Conservation (phyloP, 441 rosid genomes). For the Gossypium trilobum region DNA sequence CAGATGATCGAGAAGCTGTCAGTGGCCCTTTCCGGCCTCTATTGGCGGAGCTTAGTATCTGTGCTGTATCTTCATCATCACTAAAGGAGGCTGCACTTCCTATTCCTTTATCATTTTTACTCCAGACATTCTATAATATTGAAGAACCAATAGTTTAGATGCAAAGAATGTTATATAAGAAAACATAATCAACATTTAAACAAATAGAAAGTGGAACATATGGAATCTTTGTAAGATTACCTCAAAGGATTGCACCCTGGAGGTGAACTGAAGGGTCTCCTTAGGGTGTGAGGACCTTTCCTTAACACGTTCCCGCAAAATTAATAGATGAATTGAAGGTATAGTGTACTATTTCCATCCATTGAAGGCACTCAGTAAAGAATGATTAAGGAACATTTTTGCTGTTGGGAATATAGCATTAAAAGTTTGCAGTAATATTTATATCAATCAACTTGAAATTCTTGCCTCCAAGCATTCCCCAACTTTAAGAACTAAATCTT, state of each 20-base stretch:
- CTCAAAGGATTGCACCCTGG: constrained; percentile 37
- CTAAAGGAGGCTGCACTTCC: constrained; percentile 66
- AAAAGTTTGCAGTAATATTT: constrained; percentile 1
- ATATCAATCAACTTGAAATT: constrained; percentile 12
- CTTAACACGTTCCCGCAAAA: constrained; percentile 68
- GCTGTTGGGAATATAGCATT: neutral
- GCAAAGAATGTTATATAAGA: constrained; percentile 6
- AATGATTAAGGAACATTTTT: neutral
- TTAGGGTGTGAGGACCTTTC: constrained; percentile 55
- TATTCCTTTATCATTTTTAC: constrained; percentile 38
- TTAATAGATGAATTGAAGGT: constrained; percentile 7
- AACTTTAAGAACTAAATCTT: constrained; percentile 77
- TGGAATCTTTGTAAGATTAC: neutral
- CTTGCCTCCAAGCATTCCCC: constrained; percentile 94
- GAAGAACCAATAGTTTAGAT: constrained; percentile 21
- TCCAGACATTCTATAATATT: constrained; percentile 41
- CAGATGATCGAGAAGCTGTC: constrained; percentile 39
- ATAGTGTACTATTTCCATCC: neutral
- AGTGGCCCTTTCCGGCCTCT: constrained; percentile 56
- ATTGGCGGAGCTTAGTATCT: constrained; percentile 37
- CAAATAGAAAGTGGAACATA: constrained; percentile 9
- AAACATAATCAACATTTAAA: neutral
- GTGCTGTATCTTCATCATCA: constrained; percentile 74
- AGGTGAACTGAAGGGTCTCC: constrained; percentile 44
- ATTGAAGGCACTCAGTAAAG: neutral